Evolutionary conservation across 768 basidiomycete genomes (phyloP), one percentile per base, ranked within the genome.

Genomic region (Vishniacozyma victoriae): DNA sequence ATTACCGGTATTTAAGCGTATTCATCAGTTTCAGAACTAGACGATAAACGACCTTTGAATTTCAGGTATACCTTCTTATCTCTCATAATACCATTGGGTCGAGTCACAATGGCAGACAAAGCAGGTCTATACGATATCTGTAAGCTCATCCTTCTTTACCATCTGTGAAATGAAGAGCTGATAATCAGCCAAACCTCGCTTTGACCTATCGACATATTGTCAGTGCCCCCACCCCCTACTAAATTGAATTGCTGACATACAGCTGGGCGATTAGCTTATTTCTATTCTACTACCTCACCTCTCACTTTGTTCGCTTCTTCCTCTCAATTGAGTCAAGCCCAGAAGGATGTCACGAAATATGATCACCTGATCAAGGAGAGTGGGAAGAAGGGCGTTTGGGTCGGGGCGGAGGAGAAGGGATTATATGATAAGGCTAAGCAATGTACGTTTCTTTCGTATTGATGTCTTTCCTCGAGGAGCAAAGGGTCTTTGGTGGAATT

Each of bases 241-340:
- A 7, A 33, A n/a, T n/a, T 33, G 44, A 3, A 4, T 16, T 5
- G 25, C 23, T 46, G 45, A 46, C 22, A 12, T 20, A 15, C 36
- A 69, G 67, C 51, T 22, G 69, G 69, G 11, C 55, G 69, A 37
- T 48, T 70, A 6, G 45, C 57, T 1, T 63, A 70, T 46, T 70
- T 70, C 46, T 70, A 70, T 53, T 70, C 69, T 1, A 64, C 60
- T 7, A 70, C 69, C 0, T 70, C 69, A 1, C 69, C 69, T 18
- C 49, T 70, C 4, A 70, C 69, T 14, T 58, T 70, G 13, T 54
- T 70, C 19, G 67, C 67, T 12, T 63, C 63, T 1, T 50, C 64
- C 3, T 24, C 33, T 16, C 29, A 58, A 41, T 55, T 70, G 26
- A 54, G 59, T 15, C 44, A 68, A 25, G 69, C 69, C 15, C 69